Evolutionary conservation across 768 basidiomycete species (phyloP), one percentile per base, ranked within the genome.

Genomic region (Wakefieldia striispora): DNA sequence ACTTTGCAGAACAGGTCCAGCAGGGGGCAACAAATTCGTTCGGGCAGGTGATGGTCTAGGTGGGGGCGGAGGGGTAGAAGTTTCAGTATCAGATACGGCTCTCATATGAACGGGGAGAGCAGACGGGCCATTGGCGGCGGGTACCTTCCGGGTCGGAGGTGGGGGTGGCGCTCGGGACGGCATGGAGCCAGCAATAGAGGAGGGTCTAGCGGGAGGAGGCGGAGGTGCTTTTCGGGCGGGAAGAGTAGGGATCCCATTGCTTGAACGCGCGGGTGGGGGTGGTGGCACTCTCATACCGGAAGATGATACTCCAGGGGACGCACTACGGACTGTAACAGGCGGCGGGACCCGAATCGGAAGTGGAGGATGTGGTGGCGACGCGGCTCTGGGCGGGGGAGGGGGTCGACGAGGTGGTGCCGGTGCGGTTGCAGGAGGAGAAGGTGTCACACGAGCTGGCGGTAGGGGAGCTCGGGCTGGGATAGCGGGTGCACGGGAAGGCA

Each of bases 201-300:
- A 75, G 6, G 71, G 65, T 44, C 77, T 62, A 17, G 73, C 69
- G 24, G 77, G 71, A 14, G 81, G 78, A 13, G 80, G 79, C 0
- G 69, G 69, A 12, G 73, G 68, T 29, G 69, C 68, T 41, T 62
- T 67, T 42, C 75, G 69, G 27, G 51, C 59, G 14, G 72, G 71
- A 9, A 60, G 60, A 27, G 51, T 44, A 2, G 54, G 48, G 35
- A 53, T 39, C 33, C 19, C 40, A 47, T 47, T 44, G 37, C 47
- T 55, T 33, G 41, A 56, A 27, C 78, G 68, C 9, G 44, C 41
- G 3, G 64, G 62, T 44, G 65, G 68, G 14, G 56, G 59, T 19
- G 68, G 59, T 4, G 47, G 51, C 10, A 34, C 34, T 48, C 64
- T 60, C 43, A 52, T 13, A 33, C 43, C 49, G 4, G 54, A 42